Evolutionary conservation across 345 rosid genomes (phyloP).

Genomic region (Combretum micranthum): DNA sequence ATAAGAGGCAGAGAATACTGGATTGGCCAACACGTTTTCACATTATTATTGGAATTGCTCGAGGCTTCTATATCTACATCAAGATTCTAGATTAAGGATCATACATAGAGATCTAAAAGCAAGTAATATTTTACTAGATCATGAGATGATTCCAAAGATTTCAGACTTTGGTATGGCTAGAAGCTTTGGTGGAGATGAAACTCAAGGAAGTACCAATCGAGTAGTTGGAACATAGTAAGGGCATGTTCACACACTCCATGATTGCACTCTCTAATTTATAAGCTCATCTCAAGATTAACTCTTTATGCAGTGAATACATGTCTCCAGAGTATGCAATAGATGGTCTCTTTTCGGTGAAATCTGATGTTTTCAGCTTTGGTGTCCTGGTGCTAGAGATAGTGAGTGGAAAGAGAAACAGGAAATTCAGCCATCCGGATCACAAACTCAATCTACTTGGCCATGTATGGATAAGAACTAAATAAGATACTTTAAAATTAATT

Average conservation of each 20-base stretch:
- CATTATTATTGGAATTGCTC: conserved; percentile 25
- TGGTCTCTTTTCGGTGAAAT: conserved; percentile 37
- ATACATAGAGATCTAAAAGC: conserved; percentile 37
- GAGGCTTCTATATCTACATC: conserved; percentile 30
- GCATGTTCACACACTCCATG: neutral
- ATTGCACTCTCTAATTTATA: no score
- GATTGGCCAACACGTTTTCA: conserved; percentile 25
- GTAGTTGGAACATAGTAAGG: conserved; percentile 31
- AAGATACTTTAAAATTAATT: no score
- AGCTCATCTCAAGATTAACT: no score
- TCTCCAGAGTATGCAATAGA: conserved; percentile 44
- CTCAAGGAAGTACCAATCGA: conserved; percentile 19
- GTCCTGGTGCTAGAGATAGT: conserved; percentile 34
- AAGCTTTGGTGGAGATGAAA: conserved; percentile 27
- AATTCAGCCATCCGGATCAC: conserved; percentile 23
- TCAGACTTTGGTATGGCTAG: conserved; percentile 29
- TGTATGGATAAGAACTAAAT: conserved; percentile 6
- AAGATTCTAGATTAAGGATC: conserved; percentile 28
- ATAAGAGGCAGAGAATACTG: conserved; percentile 8
- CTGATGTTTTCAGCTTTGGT: conserved; percentile 46
- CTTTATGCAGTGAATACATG: conserved; percentile 28
- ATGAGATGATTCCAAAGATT: conserved; percentile 22
- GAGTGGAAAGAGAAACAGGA: conserved; percentile 23
- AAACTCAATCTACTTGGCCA: conserved; percentile 21
- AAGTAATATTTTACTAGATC: conserved; percentile 19